These are phyloP conservation scores for Saposhnikovia divaricata DNA, from an alignment of 129 eudicot species.

Conservation along the genomic window DNA sequence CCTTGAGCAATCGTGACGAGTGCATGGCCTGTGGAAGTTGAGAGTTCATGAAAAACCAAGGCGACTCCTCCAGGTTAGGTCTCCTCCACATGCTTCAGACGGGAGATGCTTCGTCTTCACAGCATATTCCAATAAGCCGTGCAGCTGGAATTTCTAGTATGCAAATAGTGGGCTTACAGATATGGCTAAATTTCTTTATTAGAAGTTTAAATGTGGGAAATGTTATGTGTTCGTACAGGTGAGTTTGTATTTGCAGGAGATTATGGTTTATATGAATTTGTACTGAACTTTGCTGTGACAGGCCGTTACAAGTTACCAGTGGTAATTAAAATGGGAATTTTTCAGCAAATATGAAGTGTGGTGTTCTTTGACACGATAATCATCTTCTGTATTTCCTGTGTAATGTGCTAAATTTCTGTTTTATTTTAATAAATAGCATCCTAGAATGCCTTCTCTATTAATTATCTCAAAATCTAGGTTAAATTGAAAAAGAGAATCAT, in stretches of 20 bases:
- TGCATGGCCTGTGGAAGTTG: slow-evolving; percentile 90
- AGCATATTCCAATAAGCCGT: background rate
- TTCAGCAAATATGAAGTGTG: background rate
- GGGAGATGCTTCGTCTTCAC: background rate
- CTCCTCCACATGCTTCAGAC: background rate
- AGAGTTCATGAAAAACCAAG: background rate
- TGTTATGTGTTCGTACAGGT: background rate
- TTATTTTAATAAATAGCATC: too few species aligned
- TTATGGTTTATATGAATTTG: background rate
- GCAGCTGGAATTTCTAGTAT: background rate
- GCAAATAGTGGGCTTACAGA: background rate
- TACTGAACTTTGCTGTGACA: background rate
- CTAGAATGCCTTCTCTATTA: too few species aligned
- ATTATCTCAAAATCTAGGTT: too few species aligned
- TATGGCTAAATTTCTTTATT: background rate
- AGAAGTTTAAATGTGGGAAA: too few species aligned
- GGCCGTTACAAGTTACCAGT: background rate
- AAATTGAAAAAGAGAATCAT: too few species aligned
- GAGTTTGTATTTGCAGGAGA: background rate
- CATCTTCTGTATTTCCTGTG: too few species aligned
- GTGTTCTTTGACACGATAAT: too few species aligned
- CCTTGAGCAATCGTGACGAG: slow-evolving; percentile 73
- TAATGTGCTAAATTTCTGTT: too few species aligned
- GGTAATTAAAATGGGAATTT: background rate
- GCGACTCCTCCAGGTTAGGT: background rate